Percentiles rank a stretch among this genome's conserved stretches.
phyloP scores from a whole-genome alignment of 2,329 filamentous ascomycete species.

The Mollisia scopiformis region DNA sequence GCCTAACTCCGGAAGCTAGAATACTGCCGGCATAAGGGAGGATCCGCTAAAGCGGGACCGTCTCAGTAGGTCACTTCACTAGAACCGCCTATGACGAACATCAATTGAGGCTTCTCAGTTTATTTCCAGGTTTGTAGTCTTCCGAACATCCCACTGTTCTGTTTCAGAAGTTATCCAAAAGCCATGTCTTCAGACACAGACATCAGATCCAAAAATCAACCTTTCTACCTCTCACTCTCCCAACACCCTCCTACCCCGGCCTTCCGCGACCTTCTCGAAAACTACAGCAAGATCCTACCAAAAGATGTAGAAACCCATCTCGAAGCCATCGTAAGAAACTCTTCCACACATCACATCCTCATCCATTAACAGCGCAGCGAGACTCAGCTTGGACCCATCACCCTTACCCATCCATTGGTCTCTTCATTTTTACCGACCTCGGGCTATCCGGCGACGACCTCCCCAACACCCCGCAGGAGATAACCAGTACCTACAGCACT shows the following conservation, averaged over 20 bases:
- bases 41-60: no score
- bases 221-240: neutral
- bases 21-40: no score
- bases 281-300: neutral
- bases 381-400: slow-evolving; percentile 23
- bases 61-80: no score
- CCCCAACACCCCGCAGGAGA: neutral
- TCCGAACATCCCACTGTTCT: no score
- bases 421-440: slow-evolving; percentile 27
- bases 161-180: neutral
- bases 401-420: slow-evolving; percentile 31
- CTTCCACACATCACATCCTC: neutral
- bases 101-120: no score
- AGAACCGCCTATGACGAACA: no score
- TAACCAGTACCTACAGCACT: neutral
- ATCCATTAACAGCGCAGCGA: no score
- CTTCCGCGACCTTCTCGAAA: neutral
- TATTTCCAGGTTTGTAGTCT: no score
- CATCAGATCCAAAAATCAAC: neutral
- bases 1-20: no score
- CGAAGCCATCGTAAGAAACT: neutral
- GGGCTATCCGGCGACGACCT: neutral
- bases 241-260: neutral
- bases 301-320: neutral
- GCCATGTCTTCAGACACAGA: neutral